Evolutionary conservation across 352 stramenopile genomes (phyloP).

Genomic region (Phytophthora brassicae): DNA sequence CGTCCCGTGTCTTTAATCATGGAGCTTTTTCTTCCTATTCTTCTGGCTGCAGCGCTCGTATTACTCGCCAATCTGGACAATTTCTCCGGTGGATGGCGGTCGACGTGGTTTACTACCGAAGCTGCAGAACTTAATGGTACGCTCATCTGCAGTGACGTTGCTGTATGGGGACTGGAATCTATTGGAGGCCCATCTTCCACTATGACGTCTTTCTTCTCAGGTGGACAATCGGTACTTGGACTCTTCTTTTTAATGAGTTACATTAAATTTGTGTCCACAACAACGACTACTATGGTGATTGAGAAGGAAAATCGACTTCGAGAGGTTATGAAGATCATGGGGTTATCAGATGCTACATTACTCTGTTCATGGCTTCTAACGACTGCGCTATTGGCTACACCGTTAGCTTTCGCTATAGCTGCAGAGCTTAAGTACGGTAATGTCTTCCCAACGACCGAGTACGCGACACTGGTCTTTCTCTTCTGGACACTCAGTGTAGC

Average conservation of each 20-base stretch:
- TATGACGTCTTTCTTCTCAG: constrained; percentile 64
- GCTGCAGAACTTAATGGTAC: constrained; percentile 16
- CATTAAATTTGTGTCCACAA: constrained; percentile 72
- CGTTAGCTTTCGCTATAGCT: constrained; percentile 46
- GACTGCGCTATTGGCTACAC: constrained; percentile 48
- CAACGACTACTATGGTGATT: constrained; percentile 70
- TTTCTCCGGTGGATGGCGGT: constrained; percentile 38
- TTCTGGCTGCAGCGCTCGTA: constrained; percentile 51
- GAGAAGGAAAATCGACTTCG: constrained; percentile 81
- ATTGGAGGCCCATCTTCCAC: constrained; percentile 45
- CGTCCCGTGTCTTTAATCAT: constrained; percentile 49
- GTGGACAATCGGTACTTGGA: constrained; percentile 55
- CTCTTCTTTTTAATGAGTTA: constrained; percentile 66
- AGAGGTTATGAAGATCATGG: constrained; percentile 88
- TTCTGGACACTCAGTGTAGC: constrained; percentile 64
- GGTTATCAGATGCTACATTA: constrained; percentile 59
- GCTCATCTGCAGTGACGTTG: constrained; percentile 46
- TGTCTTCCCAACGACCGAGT: constrained; percentile 63
- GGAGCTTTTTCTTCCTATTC: constrained; percentile 59
- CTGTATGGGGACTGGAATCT: constrained; percentile 19
- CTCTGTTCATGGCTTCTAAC: constrained; percentile 69
- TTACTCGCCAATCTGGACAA: constrained; percentile 65
- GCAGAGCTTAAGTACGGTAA: constrained; percentile 64
- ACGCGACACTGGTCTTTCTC: constrained; percentile 61
- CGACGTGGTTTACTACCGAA: constrained; percentile 34